Base-by-base conservation (phyloP, 352 stramenopile genomes). In the Phytophthora pistaciae region DNA sequence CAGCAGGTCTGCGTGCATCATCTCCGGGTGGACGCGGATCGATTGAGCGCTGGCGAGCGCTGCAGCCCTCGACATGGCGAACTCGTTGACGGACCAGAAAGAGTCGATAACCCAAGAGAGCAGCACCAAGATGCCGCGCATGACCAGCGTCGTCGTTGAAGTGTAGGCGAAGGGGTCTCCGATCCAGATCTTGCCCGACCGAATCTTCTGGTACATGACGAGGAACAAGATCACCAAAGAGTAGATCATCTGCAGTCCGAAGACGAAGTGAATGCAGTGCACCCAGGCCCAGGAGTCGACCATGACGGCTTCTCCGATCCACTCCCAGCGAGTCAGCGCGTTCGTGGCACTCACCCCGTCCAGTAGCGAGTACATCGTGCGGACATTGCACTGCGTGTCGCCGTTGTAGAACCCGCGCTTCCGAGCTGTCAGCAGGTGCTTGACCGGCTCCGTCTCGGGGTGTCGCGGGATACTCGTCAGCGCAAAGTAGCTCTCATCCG, bases 241-340 rank as follows among this genome's bases (percentile, higher is more conserved):
- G 13, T 71, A 53, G 0, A 79, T 46, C 48, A 75, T 31, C n/a
- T 81, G 59, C n/a, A 79, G 2, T 0, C 52, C 68, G 16, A 85
- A 73, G 40, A 85, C 65, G 8, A 83, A 57, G 20, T 85, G 72
- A 5, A 85, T 25, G 10, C 54, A 66, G 38, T 83, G 78, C 7
- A 80, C 65, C 75, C 78, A 85, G 14, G 56, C 75, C 78, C 72
- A 83, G 0, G 78, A 79, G 56, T 79, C 68, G 2, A 61, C 25
- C 14, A 62, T 64, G 1, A 77, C 42, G 0, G 72, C 60, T 27
- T 74, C 68, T 31, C 63, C 54, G 11, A 65, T 21, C 48, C 62
- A 76, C 42, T 77, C 49, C 36, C 57, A 77, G 10, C 60, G 58
- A 27, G 59, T 63, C 18, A 74, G 0, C 1, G 68, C 71, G 13